Evolutionary conservation across 192 early-diverging fungal genomes (phyloP).

Genomic region (Dimargaris verticillata): DNA sequence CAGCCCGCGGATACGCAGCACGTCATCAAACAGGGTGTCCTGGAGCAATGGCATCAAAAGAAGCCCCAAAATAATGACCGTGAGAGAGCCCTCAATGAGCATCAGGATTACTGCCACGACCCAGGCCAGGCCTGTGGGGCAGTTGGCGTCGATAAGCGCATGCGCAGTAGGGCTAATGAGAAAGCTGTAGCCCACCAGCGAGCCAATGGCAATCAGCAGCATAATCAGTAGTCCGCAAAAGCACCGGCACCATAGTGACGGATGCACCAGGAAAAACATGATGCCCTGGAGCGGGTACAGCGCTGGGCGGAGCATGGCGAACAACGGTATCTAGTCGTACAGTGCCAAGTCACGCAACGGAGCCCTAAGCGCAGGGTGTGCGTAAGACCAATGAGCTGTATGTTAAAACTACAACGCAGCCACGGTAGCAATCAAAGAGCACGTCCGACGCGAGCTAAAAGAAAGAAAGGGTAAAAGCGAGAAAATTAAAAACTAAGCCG

Average conservation of each 20-base stretch:
- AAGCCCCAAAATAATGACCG: slow-evolving; percentile 14
- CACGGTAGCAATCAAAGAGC: neutral
- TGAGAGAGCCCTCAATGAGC: slow-evolving; percentile 15
- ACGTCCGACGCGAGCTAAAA: neutral
- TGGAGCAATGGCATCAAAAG: slow-evolving; percentile 15
- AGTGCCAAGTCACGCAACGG: neutral
- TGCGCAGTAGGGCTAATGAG: slow-evolving; percentile 16
- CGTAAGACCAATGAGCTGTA: neutral
- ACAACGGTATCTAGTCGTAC: neutral
- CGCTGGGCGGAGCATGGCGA: neutral
- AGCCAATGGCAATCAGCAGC: slow-evolving; percentile 14
- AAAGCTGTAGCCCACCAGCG: slow-evolving; percentile 14
- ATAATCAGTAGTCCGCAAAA: slow-evolving; percentile 16
- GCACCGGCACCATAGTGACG: slow-evolving; percentile 16
- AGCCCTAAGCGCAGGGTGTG: neutral
- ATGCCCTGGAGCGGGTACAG: slow-evolving; percentile 19
- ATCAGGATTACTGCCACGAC: slow-evolving; percentile 16
- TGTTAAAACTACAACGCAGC: neutral
- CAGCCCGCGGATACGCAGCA: slow-evolving; percentile 7
- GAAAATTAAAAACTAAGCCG: no score
- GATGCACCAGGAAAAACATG: slow-evolving; percentile 17
- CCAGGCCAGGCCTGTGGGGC: slow-evolving; percentile 18
- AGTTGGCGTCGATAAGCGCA: slow-evolving; percentile 12
- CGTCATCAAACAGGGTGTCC: slow-evolving; percentile 16
- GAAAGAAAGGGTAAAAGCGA: neutral